Conservation (phyloP, 345 rosid genomes). For the Theobroma cacao region DNA sequence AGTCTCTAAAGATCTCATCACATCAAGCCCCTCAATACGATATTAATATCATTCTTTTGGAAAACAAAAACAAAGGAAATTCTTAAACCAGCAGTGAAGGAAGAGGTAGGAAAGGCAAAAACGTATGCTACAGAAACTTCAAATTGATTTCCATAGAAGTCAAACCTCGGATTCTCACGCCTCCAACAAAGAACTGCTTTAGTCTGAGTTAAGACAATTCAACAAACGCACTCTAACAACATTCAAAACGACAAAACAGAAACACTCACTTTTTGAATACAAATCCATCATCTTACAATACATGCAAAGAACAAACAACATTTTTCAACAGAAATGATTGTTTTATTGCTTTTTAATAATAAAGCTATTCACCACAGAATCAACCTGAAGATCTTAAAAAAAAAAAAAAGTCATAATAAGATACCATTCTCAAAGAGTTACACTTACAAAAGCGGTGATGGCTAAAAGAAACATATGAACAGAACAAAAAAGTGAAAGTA, state of each 20-base stretch:
- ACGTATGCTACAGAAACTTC: slow-evolving; percentile 8
- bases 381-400: not conserved
- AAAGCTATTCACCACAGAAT: not conserved
- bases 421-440: not conserved
- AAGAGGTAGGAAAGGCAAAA: not conserved
- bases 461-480: not conserved
- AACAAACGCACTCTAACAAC: slow-evolving; percentile 10
- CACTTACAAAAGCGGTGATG: not conserved
- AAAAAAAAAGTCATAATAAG: not conserved
- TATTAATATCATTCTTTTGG: not conserved
- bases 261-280: slow-evolving; percentile 5
- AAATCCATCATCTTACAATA: slow-evolving; percentile 9
- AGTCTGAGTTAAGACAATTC: slow-evolving; percentile 8
- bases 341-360: not conserved
- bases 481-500: not conserved
- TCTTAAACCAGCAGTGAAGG: not conserved
- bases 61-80: not conserved
- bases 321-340: not conserved
- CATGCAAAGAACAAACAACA: not conserved
- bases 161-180: slow-evolving; percentile 18
- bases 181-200: slow-evolving; percentile 22
- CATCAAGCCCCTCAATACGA: not conserved
- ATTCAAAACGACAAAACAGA: not conserved
- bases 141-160: slow-evolving; percentile 4
- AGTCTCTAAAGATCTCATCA: not conserved